A percentile compares a stretch with the other conserved stretches of the same genome.
These are phyloP conservation scores for Chlamydomonas sphaeroides DNA, from an alignment of 139 green algal genomes.

Conservation along the genomic window DNA sequence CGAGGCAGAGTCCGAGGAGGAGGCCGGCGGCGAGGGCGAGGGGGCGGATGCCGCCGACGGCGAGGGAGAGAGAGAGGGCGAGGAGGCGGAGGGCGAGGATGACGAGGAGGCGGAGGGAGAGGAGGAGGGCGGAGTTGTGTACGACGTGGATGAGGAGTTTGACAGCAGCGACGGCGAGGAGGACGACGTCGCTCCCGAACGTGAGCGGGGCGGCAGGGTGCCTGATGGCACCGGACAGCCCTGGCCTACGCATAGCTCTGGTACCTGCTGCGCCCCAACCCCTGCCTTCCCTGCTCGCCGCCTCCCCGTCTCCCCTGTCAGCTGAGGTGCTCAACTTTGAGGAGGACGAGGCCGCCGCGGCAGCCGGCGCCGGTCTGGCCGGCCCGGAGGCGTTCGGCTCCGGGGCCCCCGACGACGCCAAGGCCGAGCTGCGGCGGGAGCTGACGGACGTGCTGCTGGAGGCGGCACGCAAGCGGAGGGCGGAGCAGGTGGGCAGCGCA, in stretches of 20 bases:
- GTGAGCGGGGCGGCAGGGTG: no score
- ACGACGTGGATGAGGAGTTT: conserved; percentile 41
- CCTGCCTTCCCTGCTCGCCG: background rate
- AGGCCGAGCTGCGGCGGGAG: background rate
- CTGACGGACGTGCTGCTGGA: conserved; percentile 10
- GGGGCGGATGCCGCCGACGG: background rate
- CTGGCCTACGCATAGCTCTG: background rate
- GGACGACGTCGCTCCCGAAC: no score
- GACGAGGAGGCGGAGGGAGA: background rate
- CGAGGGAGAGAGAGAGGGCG: background rate
- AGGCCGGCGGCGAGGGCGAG: background rate
- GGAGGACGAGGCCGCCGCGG: conserved; percentile 19
- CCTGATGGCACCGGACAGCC: no score
- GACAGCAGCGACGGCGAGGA: conserved; percentile 39
- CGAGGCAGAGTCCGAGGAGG: background rate
- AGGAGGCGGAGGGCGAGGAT: background rate
- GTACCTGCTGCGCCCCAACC: no score
- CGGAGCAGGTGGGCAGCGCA: background rate
- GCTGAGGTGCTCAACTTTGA: conserved; percentile 28
- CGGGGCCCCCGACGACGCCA: background rate
- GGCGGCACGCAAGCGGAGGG: conserved; percentile 7
- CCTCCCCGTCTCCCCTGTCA: background rate
- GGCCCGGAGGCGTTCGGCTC: background rate
- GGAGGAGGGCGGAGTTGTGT: conserved; percentile 3
- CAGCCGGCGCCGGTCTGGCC: conserved; percentile 9